phyloP scores from a whole-genome alignment of 208 protist genomes.

The Angomonas ambiguus region DNA sequence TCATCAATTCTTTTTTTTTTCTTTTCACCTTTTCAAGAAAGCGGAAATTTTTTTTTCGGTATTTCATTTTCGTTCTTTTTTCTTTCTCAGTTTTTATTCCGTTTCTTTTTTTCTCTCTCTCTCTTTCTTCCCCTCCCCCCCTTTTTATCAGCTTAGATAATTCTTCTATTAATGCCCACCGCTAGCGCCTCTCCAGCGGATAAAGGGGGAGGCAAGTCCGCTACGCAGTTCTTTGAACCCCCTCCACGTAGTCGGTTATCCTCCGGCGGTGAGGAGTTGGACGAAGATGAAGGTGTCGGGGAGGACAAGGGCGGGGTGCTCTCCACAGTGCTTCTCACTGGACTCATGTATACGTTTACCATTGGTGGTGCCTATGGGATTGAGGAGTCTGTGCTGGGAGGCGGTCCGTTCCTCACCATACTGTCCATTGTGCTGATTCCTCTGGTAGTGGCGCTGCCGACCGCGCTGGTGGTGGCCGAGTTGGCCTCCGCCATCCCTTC shows the following conservation, averaged over 20 bases:
- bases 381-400: conserved; percentile 79
- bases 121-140: not conserved
- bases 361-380: conserved; percentile 73
- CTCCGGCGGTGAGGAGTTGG: not conserved
- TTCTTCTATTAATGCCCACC: too few species aligned
- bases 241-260: conserved; percentile 49
- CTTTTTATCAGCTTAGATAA: not conserved
- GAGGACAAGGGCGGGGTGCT: conserved; percentile 16
- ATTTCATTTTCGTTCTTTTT: not conserved
- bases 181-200: too few species aligned
- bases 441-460: conserved; percentile 59
- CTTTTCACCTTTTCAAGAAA: conserved; percentile 5
- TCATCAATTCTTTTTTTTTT: conserved; percentile 16
- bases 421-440: conserved; percentile 66
- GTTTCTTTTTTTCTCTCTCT: too few species aligned
- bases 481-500: conserved; percentile 67
- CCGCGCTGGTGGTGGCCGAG: conserved; percentile 67
- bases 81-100: too few species aligned
- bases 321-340: conserved; percentile 62
- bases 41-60: not conserved
- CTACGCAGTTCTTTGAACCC: conserved; percentile 63
- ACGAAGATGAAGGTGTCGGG: not conserved
- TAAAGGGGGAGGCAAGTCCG: too few species aligned
- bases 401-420: conserved; percentile 60
- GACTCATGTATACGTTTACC: conserved; percentile 79